Evolutionary conservation across 1,284 basidiomycete species (phyloP).

Genomic region (Clitocybe nebularis): DNA sequence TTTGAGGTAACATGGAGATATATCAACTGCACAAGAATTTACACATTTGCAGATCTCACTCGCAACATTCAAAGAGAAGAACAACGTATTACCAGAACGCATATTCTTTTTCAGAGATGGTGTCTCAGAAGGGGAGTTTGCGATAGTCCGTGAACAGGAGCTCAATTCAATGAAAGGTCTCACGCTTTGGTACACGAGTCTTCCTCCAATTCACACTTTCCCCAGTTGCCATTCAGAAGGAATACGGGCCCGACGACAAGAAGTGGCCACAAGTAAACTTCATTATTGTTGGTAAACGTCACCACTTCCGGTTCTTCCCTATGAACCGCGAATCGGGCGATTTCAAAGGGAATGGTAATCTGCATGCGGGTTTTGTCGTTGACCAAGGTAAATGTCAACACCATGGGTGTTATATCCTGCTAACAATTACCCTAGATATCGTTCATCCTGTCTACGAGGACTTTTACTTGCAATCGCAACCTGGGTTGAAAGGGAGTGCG

Average conservation of each 20-base stretch:
- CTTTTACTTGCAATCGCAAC: conserved; percentile 32
- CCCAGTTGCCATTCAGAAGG: conserved; percentile 5
- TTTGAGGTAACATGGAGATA: conserved; percentile 26
- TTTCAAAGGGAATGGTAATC: conserved; percentile 23
- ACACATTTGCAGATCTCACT: conserved; percentile 5
- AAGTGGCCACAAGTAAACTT: conserved; percentile 24
- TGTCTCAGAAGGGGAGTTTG: conserved; percentile 36
- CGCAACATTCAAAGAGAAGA: conserved; percentile 7
- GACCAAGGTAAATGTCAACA: conserved; percentile 26
- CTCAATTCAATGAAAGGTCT: conserved; percentile 24
- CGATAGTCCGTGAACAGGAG: conserved; percentile 23
- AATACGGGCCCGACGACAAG: conserved; percentile 6
- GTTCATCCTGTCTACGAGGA: conserved; percentile 25
- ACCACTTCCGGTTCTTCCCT: conserved; percentile 37
- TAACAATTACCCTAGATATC: conserved; percentile 17
- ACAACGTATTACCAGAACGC: conserved; percentile 14
- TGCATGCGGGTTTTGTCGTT: conserved; percentile 25
- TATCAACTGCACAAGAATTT: background rate
- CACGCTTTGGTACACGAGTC: no score
- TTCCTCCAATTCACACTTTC: no score
- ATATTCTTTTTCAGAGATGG: conserved; percentile 33
- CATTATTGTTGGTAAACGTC: conserved; percentile 35
- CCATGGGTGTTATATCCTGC: no score
- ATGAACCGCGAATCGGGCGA: conserved; percentile 14
- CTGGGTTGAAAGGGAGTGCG: conserved; percentile 32